phyloP scores from a whole-genome alignment of 371 early-diverging fungal genomes.

The Mortierella sp. region DNA sequence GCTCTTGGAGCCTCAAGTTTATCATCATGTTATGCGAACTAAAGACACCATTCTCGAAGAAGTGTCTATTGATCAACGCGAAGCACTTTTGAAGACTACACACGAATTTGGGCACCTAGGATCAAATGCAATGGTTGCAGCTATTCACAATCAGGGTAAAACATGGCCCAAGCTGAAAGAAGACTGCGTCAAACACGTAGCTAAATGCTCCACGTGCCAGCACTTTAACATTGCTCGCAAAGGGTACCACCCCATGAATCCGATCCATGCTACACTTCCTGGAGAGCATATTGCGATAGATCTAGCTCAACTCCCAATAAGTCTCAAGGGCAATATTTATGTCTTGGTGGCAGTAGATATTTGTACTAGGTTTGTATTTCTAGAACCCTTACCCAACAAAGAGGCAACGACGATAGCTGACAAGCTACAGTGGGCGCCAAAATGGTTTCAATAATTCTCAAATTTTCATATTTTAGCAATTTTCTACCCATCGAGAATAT shows the following conservation, averaged over 20 bases:
- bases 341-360: conserved; percentile 1
- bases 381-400: background rate
- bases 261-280: conserved; percentile 18
- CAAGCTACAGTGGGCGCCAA: no score
- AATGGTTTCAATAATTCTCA: no score
- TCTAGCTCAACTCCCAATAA: conserved; percentile 8
- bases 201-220: conserved; percentile 13
- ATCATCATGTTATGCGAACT: no score
- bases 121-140: conserved; percentile 7
- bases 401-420: conserved; percentile 4
- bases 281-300: conserved; percentile 24
- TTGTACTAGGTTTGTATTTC: conserved; percentile 9
- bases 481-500: no score
- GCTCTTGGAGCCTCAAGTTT: no score
- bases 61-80: background rate
- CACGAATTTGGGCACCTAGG: conserved; percentile 19
- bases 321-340: conserved; percentile 3
- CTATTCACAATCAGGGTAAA: background rate
- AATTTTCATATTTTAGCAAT: no score
- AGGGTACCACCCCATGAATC: conserved; percentile 10
- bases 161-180: conserved; percentile 15
- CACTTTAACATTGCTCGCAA: conserved; percentile 11
- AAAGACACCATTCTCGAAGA: no score
- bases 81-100: no score
- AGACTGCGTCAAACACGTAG: background rate